These are phyloP conservation scores for Camelina neglecta DNA, from an alignment of 345 rosid species.

Conservation along the genomic window DNA sequence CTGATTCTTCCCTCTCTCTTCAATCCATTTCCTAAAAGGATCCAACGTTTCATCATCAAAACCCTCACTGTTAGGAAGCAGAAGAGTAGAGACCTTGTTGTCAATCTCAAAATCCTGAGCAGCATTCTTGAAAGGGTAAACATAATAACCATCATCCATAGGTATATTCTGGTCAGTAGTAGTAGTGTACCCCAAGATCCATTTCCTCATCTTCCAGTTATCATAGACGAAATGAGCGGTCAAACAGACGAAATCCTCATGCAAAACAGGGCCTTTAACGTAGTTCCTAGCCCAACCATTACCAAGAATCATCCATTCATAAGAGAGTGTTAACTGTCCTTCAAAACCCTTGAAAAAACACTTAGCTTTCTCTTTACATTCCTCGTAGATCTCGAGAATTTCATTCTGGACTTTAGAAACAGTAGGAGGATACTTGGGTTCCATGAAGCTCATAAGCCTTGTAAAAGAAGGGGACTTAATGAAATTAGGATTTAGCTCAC, in stretches of 20 bases:
- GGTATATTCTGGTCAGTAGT: neutral
- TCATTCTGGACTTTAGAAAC: constrained; percentile 5
- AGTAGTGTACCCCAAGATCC: constrained; percentile 27
- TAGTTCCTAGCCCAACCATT: neutral
- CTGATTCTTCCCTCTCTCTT: neutral
- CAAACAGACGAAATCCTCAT: constrained; percentile 24
- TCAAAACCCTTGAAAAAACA: constrained; percentile 23
- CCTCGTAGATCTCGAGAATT: constrained; percentile 15
- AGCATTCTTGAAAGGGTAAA: neutral
- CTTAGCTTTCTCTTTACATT: constrained; percentile 10
- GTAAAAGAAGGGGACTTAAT: neutral
- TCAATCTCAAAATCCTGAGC: constrained; percentile 32
- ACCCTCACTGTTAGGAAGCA: neutral
- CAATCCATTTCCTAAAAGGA: constrained; percentile 23
- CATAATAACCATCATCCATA: neutral
- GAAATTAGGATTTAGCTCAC: neutral
- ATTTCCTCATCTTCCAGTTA: constrained; percentile 26
- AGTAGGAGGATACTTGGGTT: neutral
- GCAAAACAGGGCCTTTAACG: constrained; percentile 9
- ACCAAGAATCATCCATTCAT: constrained; percentile 26
- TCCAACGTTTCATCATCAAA: constrained; percentile 23
- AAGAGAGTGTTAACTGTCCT: constrained; percentile 31
- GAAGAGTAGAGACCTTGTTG: constrained; percentile 28
- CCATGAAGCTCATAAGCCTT: neutral
- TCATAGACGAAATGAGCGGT: constrained; percentile 40